A percentile compares a stretch with the other conserved stretches of the same genome.
These are phyloP conservation scores for Coemansia sp. DNA, from an alignment of 192 early-diverging fungal species.

Conservation along the genomic window DNA sequence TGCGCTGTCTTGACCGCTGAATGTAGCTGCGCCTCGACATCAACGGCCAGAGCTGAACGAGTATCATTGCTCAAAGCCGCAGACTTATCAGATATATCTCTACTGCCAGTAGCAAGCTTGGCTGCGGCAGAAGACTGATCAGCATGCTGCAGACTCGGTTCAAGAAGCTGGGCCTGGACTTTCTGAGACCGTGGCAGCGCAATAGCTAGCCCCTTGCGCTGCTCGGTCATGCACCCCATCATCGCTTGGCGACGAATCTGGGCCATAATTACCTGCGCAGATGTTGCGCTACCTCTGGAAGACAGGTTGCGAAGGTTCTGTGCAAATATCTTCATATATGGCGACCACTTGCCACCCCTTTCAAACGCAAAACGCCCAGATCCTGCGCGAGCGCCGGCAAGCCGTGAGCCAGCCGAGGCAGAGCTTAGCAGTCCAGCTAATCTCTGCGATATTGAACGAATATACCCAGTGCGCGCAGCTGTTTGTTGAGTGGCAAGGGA, in stretches of 20 bases:
- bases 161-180: neutral
- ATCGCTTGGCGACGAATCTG: slow-evolving; percentile 41
- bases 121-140: slow-evolving; percentile 2
- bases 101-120: neutral
- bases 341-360: slow-evolving; percentile 46
- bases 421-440: slow-evolving; percentile 14
- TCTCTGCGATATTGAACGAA: slow-evolving; percentile 13
- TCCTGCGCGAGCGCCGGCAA: neutral
- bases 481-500: slow-evolving; percentile 2
- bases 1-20: slow-evolving; percentile 17
- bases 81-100: neutral
- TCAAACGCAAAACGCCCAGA: slow-evolving; percentile 31
- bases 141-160: neutral
- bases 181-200: slow-evolving; percentile 4
- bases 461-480: slow-evolving; percentile 7
- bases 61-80: neutral
- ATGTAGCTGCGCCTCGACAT: slow-evolving; percentile 5
- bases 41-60: neutral
- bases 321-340: slow-evolving; percentile 23
- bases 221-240: slow-evolving; percentile 29
- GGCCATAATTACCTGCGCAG: slow-evolving; percentile 26
- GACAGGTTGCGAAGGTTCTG: slow-evolving; percentile 22
- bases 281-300: slow-evolving; percentile 1
- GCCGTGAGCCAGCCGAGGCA: neutral
- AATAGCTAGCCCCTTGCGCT: slow-evolving; percentile 35